These are phyloP conservation scores for California macrophylla DNA, from an alignment of 441 rosid genomes.

Conservation along the genomic window DNA sequence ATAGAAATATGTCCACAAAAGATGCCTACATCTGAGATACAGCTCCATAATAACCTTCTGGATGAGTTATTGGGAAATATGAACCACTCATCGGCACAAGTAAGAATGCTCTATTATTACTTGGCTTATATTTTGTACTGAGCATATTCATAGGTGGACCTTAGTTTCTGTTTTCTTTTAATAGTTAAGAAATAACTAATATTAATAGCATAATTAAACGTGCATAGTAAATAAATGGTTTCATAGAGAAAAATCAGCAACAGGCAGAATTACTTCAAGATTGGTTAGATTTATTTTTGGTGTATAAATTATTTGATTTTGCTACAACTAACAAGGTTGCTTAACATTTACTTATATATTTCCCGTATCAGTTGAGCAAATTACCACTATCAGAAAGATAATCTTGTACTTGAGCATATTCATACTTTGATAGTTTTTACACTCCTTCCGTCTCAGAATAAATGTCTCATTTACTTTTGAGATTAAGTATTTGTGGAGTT, in stretches of 20 bases:
- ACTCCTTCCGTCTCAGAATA: neutral
- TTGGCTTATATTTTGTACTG: neutral
- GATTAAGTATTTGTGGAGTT: no score
- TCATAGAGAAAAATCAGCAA: neutral
- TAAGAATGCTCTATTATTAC: constrained; percentile 31
- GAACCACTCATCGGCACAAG: constrained; percentile 98
- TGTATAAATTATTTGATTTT: neutral
- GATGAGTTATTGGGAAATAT: constrained; percentile 73
- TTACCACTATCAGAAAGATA: neutral
- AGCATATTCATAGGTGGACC: neutral
- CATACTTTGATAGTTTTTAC: neutral
- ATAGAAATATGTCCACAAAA: constrained; percentile 80
- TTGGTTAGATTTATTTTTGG: neutral
- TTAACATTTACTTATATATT: neutral
- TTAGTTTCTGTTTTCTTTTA: neutral
- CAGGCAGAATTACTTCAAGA: neutral
- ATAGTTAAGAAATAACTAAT: no score
- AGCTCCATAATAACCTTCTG: constrained; percentile 61
- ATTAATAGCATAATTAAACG: neutral
- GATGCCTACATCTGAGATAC: constrained; percentile 68
- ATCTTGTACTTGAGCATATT: neutral
- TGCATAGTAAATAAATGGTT: neutral
- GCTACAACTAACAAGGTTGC: neutral
- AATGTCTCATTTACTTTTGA: neutral
- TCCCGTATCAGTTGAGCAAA: neutral